Base-by-base conservation (phyloP, 2,329 filamentous ascomycete species). In the Sclerotiophoma versabilis region DNA sequence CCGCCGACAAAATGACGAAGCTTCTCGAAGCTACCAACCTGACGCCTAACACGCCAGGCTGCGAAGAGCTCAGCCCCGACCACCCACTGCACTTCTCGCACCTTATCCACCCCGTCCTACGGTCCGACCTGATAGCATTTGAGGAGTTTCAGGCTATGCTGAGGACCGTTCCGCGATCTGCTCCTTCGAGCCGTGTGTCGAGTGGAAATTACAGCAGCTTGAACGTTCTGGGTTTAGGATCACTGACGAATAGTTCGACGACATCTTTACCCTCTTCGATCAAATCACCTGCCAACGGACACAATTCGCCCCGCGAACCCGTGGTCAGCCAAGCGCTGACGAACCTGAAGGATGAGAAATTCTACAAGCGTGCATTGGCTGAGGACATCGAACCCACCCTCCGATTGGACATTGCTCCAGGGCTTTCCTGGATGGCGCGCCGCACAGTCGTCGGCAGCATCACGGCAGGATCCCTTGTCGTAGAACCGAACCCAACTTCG, bases 381-480 rank as follows among this genome's bases (percentile, higher is more conserved):
- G 95, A 99, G 74, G 95, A 99, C 69, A 91, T 99, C 51, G 95
- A 99, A 71, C 95, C 95, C 0, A 96, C 95, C 0, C 79, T 99
- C 9, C 87, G 95, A 34, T 84, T 99, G 3, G 95, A 99, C 73
- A 84, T 87, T 2, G 93, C 95, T 0, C 95, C 95, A 0, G 91
- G 93, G 0, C 84, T 99, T 23, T 97, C 92, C 0, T 99, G 95
- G 92, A 83, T 99, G 39, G 92, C 91, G 42, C 89, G 93, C 38
- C 87, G 95, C 52, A 90, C 89, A 5, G 92, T 98, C 5, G 76
- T 96, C 30, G 89, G 84, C 57, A 88, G 92, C 46, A 90, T 99
- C 62, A 89, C 89, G 17, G 90, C 96, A 30, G 93, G 93, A 10
- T 89, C 86, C 10, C 81, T 99, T 17, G 87, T 96, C 4, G 93